Base-by-base conservation (phyloP, 345 rosid species). In the Punica granatum region DNA sequence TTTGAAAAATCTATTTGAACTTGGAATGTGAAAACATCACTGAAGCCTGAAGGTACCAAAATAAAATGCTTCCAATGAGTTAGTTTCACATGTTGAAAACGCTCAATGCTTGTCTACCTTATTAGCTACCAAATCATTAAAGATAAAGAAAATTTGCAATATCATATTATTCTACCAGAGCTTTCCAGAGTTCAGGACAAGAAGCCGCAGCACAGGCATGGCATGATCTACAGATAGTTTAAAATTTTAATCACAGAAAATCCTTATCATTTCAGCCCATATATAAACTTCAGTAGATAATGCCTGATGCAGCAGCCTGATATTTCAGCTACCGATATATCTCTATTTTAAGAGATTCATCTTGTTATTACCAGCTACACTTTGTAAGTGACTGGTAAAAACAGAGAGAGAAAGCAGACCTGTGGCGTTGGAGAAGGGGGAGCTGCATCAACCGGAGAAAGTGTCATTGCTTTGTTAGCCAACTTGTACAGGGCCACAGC, bases 381-480 rank as follows among this genome's bases (percentile, higher is more conserved):
- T 49, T 49, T 6, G 6, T 49, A 21, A 48, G 26, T 4, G 25
- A 49, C 5, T 19, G 48, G 14, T 3, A 43, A 15, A 0, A 36
- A 15, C 3, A 23, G 21, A 60, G 65, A 33, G 51, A 66, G 56
- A 13, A 42, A n/a, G 48, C 78, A 69, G 71, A 88, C 99, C 83
- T 91, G 92, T 71, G 89, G 96, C 36, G 96, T 94, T 71, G 99
- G 98, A 77, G 99, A 92, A 19, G 92, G 96, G 43, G 99, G 98
- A 72, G 98, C 98, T 60, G 97, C 96, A 81, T 95, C 98, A 60
- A 84, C 79, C 13, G 97, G 90, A 73, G 98, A 92, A 71, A 92
- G 98, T 72, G 89, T 69, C 78, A 70, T 85, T 19, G 98, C 84
- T 79, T 90, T 94, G 75, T 86, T 92, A 53, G 90, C 92, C 78